These are phyloP conservation scores for Kazachstania taianensis DNA, from an alignment of 805 yeast species.

Conservation along the genomic window DNA sequence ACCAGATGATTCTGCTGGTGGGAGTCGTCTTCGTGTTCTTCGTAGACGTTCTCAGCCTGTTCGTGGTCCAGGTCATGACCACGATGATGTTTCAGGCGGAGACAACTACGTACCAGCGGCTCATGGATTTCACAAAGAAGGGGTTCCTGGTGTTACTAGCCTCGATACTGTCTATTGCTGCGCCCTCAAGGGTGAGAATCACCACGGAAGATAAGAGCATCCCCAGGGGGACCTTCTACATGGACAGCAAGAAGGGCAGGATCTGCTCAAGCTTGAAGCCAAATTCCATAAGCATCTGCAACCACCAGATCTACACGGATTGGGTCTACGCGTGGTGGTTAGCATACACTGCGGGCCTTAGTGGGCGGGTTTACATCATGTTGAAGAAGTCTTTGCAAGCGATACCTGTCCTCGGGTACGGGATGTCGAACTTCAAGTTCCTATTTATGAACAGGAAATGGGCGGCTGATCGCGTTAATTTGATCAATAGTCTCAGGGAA, in stretches of 20 bases:
- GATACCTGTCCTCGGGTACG: constrained; percentile 74
- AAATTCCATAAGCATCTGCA: constrained; percentile 62
- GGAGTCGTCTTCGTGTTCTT: constrained; percentile 18
- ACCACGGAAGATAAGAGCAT: constrained; percentile 36
- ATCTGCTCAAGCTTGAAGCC: constrained; percentile 32
- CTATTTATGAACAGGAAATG: constrained; percentile 78
- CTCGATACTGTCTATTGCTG: constrained; percentile 38
- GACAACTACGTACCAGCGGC: constrained; percentile 30
- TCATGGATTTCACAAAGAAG: constrained; percentile 45
- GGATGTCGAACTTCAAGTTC: constrained; percentile 72
- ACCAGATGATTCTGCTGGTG: constrained; percentile 6
- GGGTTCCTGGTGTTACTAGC: constrained; percentile 48
- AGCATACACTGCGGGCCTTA: constrained; percentile 54
- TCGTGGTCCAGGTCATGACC: constrained; percentile 37
- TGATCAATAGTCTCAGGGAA: constrained; percentile 44
- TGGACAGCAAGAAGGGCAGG: constrained; percentile 15
- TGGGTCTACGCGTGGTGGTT: constrained; percentile 91
- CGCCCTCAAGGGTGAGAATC: constrained; percentile 44
- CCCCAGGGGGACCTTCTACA: constrained; percentile 28
- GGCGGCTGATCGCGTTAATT: constrained; percentile 57
- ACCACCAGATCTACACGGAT: constrained; percentile 90
- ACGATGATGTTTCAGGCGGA: constrained; percentile 14
- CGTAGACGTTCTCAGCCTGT: constrained; percentile 36
- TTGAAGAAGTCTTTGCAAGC: constrained; percentile 62
- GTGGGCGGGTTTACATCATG: constrained; percentile 59